These are phyloP conservation scores for Epichloe gansuensis DNA, from an alignment of 2,329 filamentous ascomycete genomes.

Conservation along the genomic window DNA sequence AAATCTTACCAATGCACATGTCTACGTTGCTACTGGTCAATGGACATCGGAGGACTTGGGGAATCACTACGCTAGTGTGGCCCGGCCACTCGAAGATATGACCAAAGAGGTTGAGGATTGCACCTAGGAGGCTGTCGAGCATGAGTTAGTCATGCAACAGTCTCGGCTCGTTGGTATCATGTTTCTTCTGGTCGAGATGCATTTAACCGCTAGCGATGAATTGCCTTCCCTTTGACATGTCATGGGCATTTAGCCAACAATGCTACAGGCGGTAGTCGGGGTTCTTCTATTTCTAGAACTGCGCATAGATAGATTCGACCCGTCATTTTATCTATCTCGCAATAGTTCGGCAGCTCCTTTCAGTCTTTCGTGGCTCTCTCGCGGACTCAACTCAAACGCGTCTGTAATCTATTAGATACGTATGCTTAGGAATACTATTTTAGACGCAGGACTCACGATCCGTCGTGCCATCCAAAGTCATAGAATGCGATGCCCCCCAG, in stretches of 20 bases:
- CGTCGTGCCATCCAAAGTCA: slow-evolving; percentile 10
- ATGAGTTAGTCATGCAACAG: not conserved
- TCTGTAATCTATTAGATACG: not conserved
- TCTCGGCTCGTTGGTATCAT: not conserved
- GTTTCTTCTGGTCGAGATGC: not conserved
- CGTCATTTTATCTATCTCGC: slow-evolving; percentile 4
- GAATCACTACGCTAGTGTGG: slow-evolving; percentile 7
- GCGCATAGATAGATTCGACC: no score
- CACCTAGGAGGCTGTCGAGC: not conserved
- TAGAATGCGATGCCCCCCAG: slow-evolving; percentile 10
- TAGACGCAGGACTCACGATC: slow-evolving; percentile 6
- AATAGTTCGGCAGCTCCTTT: slow-evolving; percentile 5
- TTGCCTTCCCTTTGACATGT: not conserved
- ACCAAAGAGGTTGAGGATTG: not conserved
- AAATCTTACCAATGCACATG: slow-evolving; percentile 8
- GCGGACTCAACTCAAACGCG: slow-evolving; percentile 1
- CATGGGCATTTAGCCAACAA: no score
- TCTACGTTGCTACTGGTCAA: slow-evolving; percentile 7
- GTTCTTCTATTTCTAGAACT: no score
- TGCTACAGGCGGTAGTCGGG: no score
- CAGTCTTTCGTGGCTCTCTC: slow-evolving; percentile 7
- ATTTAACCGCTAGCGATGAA: not conserved
- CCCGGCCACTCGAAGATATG: slow-evolving; percentile 1
- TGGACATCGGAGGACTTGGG: slow-evolving; percentile 11
- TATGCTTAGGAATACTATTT: not conserved